phyloP scores from a whole-genome alignment of 2,329 filamentous ascomycete species.

The Ceratocystis ficicola region DNA sequence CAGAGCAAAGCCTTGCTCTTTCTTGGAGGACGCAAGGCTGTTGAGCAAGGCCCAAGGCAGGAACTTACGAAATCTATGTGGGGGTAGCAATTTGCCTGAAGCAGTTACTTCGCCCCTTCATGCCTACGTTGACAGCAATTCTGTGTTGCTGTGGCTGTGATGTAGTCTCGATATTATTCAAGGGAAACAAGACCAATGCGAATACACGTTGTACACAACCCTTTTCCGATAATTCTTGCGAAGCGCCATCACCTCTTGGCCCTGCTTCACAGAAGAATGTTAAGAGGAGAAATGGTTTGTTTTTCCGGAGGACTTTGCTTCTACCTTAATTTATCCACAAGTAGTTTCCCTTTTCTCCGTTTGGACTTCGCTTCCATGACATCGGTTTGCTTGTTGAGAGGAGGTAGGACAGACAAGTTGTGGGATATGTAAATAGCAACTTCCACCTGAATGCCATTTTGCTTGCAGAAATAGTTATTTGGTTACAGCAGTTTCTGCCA shows the following conservation, averaged over 20 bases:
- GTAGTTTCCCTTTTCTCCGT: conserved; percentile 3
- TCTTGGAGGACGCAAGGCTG: background rate
- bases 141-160: background rate
- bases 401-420: background rate
- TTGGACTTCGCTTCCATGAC: conserved; percentile 4
- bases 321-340: background rate
- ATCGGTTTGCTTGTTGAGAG: background rate
- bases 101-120: background rate
- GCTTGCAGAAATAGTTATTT: background rate
- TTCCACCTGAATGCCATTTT: background rate
- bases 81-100: background rate
- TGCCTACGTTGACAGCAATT: background rate
- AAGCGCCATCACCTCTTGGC: background rate
- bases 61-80: background rate
- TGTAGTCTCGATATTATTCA: background rate
- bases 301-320: background rate
- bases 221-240: background rate
- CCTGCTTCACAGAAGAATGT: background rate
- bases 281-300: background rate
- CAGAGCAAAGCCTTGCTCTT: background rate
- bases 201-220: background rate
- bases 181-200: background rate
- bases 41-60: background rate
- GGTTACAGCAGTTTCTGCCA: background rate
- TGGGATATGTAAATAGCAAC: background rate